Percentiles rank a stretch among this genome's conserved stretches.
phyloP scores from a whole-genome alignment of 2,329 filamentous ascomycete genomes.

The Ophiostoma australiae region DNA sequence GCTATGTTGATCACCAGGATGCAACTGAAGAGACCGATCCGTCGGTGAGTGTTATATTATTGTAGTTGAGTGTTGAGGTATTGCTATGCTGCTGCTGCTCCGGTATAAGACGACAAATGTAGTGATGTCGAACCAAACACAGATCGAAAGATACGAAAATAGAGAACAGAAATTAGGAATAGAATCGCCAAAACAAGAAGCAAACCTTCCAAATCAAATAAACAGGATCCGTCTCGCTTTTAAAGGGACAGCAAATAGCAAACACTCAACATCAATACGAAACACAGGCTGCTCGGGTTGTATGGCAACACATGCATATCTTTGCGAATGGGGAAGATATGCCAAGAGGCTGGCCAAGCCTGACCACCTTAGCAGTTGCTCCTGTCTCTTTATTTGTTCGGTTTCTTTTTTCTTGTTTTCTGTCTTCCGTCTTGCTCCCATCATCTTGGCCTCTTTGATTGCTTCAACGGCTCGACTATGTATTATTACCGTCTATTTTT shows the following conservation, averaged over 20 bases:
- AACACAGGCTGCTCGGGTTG: background rate
- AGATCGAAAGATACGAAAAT: background rate
- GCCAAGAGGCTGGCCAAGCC: conserved; percentile 20
- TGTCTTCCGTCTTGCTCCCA: background rate
- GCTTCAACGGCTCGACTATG: background rate
- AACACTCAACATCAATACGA: conserved; percentile 3
- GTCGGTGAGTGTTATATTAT: background rate
- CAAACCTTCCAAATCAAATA: background rate
- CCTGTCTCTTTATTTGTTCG: conserved; percentile 4
- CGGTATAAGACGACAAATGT: background rate
- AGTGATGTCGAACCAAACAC: background rate
- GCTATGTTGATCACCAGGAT: background rate
- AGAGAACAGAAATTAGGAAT: background rate
- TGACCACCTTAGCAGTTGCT: background rate
- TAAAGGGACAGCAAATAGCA: conserved; percentile 8
- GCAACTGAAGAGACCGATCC: background rate
- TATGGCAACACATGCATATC: conserved; percentile 17
- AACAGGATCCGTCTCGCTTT: background rate
- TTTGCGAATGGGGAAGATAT: conserved; percentile 16
- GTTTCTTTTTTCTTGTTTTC: background rate
- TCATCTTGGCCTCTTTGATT: conserved; percentile 10
- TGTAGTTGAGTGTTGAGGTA: background rate
- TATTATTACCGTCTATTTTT: background rate
- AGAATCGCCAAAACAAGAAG: background rate
- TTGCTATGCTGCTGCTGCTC: background rate